Percentiles rank a stretch among this genome's conserved stretches.
These are phyloP conservation scores for Cordyceps farinosa DNA, from an alignment of 2,329 filamentous ascomycete species.

Conservation along the genomic window DNA sequence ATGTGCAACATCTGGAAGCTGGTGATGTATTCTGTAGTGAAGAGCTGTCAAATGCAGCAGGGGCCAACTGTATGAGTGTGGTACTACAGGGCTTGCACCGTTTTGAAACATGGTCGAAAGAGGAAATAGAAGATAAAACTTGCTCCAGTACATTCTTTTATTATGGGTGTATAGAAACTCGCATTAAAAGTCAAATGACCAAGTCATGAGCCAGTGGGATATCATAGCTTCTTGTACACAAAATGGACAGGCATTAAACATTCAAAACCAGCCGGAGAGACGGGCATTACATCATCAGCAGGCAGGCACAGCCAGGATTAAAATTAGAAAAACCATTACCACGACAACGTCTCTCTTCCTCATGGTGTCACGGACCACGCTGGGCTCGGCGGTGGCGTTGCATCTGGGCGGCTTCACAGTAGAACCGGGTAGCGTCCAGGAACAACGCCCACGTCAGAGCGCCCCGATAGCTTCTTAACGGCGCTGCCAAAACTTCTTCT, in stretches of 20 bases:
- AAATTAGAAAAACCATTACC: conserved; percentile 13
- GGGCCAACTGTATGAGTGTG: neutral
- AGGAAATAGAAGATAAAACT: neutral
- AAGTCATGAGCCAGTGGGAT: conserved; percentile 12
- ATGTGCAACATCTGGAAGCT: no score
- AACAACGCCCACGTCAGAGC: neutral
- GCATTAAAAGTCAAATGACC: conserved; percentile 4
- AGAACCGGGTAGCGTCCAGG: neutral
- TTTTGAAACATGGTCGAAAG: neutral
- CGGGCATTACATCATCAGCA: conserved; percentile 14
- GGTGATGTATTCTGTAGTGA: no score
- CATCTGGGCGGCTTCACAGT: no score
- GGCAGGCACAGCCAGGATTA: conserved; percentile 8
- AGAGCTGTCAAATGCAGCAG: neutral
- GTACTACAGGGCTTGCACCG: neutral
- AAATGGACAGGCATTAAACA: neutral
- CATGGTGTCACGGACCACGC: neutral
- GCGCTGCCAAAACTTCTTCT: conserved; percentile 18
- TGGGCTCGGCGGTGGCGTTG: no score
- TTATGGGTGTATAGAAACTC: conserved; percentile 13
- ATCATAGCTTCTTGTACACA: conserved; percentile 17
- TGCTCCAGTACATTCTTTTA: neutral
- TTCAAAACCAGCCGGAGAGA: conserved; percentile 14
- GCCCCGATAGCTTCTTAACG: neutral
- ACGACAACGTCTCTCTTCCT: neutral